These are phyloP conservation scores for Termitomyces titanicus DNA, from an alignment of 768 basidiomycete genomes.

Conservation along the genomic window DNA sequence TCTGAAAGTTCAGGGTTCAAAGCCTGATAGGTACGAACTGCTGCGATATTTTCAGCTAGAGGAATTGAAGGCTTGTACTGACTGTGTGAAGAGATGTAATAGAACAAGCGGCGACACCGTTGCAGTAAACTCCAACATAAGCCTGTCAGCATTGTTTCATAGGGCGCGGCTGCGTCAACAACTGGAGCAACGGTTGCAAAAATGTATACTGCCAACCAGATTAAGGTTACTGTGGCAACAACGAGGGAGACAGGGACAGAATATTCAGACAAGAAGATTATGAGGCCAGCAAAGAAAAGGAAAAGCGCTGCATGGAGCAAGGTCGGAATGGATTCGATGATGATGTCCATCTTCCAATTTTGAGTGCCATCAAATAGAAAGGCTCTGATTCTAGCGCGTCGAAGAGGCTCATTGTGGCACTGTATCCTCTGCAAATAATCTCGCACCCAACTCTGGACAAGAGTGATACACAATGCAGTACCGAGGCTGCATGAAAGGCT, in stretches of 20 bases:
- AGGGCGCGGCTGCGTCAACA: conserved; percentile 2
- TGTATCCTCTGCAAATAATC: conserved; percentile 5
- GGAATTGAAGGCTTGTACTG: background rate
- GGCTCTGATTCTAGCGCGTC: background rate
- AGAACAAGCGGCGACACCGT: background rate
- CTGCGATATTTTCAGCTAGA: background rate
- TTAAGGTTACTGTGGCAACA: background rate
- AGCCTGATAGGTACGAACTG: background rate
- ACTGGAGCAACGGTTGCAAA: conserved; percentile 1
- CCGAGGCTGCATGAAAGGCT: conserved; percentile 24
- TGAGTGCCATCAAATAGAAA: background rate
- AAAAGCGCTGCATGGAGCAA: conserved; percentile 7
- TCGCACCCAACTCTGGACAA: conserved; percentile 9
- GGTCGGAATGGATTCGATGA: conserved; percentile 4
- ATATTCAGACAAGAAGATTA: background rate
- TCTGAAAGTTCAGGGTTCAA: background rate
- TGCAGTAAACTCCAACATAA: background rate
- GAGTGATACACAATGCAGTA: conserved; percentile 23
- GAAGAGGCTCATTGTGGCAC: background rate
- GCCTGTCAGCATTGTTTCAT: conserved; percentile 3
- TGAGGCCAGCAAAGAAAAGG: conserved; percentile 8
- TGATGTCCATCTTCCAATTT: background rate
- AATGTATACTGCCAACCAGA: background rate
- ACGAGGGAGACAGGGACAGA: background rate
- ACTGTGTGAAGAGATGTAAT: background rate